Conservation (phyloP, 495 filamentous ascomycete genomes). For the Usnea hakonensis region DNA sequence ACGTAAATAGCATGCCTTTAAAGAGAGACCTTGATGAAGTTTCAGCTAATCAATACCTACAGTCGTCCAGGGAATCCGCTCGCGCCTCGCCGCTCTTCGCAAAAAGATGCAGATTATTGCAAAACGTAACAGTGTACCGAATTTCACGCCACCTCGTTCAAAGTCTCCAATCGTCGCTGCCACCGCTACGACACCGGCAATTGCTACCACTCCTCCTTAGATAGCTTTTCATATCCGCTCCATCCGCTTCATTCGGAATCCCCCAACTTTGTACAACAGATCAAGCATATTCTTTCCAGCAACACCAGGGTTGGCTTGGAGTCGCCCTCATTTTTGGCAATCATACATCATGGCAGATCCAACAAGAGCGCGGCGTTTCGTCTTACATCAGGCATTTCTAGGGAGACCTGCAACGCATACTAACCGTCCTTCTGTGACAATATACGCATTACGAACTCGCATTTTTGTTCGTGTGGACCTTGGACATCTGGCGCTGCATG, state of each 20-base stretch:
- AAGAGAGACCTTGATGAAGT: constrained; percentile 8
- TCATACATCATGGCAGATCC: not conserved
- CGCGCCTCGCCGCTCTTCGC: constrained; percentile 44
- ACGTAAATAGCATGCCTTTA: constrained; percentile 41
- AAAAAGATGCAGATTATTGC: constrained; percentile 51
- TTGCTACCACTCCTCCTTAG: constrained; percentile 32
- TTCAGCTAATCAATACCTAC: constrained; percentile 25
- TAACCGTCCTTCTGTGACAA: constrained; percentile 2
- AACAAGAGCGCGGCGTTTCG: not conserved
- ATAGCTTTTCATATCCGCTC: constrained; percentile 2
- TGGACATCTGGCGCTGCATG: constrained; percentile 12
- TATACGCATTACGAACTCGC: constrained; percentile 3
- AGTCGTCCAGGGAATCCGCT: constrained; percentile 57
- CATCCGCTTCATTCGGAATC: not conserved
- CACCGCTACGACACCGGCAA: constrained; percentile 25
- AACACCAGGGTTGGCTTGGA: not conserved
- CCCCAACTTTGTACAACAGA: not conserved
- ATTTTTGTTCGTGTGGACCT: not conserved
- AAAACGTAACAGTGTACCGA: constrained; percentile 34
- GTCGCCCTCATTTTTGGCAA: not conserved
- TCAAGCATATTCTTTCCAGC: not conserved
- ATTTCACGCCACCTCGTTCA: constrained; percentile 14
- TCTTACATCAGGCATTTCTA: not conserved
- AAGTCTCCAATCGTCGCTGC: constrained; percentile 17
- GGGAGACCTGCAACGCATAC: not conserved